Evolutionary conservation across 2,329 filamentous ascomycete genomes (phyloP).

Genomic region (Aspergillus carbonarius): DNA sequence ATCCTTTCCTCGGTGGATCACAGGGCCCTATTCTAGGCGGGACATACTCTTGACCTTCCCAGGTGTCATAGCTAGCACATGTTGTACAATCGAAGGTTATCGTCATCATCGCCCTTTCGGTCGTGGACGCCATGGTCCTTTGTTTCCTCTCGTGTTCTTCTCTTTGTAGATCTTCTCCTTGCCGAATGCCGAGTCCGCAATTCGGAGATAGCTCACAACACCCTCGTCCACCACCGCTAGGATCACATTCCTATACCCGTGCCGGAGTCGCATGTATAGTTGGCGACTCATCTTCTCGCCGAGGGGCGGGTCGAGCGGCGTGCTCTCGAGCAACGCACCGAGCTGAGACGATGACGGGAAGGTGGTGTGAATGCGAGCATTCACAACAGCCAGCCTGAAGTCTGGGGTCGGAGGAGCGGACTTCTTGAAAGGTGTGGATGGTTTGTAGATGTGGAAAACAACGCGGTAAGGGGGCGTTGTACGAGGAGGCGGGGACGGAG

Average conservation of each 20-base stretch:
- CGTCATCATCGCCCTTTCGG: slow-evolving; percentile 32
- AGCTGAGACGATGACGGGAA: slow-evolving; percentile 75
- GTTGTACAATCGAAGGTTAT: background rate
- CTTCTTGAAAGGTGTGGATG: slow-evolving; percentile 70
- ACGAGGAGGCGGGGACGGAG: slow-evolving; percentile 19
- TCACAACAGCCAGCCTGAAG: slow-evolving; percentile 79
- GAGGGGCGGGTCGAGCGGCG: slow-evolving; percentile 65
- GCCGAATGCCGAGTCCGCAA: slow-evolving; percentile 77
- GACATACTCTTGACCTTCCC: slow-evolving; percentile 17
- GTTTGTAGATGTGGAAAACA: slow-evolving; percentile 81
- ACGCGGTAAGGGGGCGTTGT: slow-evolving; percentile 63
- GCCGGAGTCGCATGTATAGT: slow-evolving; percentile 75
- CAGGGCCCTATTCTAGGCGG: slow-evolving; percentile 30
- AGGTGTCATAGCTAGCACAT: background rate
- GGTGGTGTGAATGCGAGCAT: slow-evolving; percentile 64
- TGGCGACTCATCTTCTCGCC: slow-evolving; percentile 49
- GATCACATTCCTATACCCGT: slow-evolving; percentile 80
- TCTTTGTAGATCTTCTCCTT: slow-evolving; percentile 68
- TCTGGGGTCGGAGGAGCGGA: slow-evolving; percentile 74
- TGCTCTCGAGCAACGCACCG: slow-evolving; percentile 67
- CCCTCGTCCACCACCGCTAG: slow-evolving; percentile 88
- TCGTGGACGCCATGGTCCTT: slow-evolving; percentile 31
- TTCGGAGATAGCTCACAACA: slow-evolving; percentile 79
- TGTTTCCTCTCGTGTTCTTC: slow-evolving; percentile 28
- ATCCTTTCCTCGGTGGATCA: slow-evolving; percentile 22